Percentiles rank a stretch among this genome's conserved stretches.
Conservation (phyloP, 2,329 filamentous ascomycete genomes). For the Colletotrichum scovillei region DNA sequence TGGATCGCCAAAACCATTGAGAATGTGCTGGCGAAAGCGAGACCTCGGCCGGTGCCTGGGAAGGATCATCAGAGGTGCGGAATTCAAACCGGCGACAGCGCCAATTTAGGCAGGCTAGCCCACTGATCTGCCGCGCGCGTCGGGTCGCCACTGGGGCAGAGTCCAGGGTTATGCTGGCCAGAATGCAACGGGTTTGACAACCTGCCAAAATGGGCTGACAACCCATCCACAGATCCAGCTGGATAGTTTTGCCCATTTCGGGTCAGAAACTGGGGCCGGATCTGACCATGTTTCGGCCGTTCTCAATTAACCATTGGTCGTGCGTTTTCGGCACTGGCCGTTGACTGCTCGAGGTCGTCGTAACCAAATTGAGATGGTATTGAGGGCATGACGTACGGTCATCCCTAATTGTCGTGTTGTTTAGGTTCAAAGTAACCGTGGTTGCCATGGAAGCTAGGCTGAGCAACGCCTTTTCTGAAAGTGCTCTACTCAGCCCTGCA, state of each 20-base stretch:
- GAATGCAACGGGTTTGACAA: constrained; percentile 4
- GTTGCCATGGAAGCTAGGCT: background rate
- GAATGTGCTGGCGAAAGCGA: background rate
- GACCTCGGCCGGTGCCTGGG: constrained; percentile 3
- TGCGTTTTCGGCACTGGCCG: background rate
- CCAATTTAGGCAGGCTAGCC: constrained; percentile 19
- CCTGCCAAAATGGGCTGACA: constrained; percentile 30
- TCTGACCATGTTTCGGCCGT: background rate
- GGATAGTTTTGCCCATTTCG: background rate
- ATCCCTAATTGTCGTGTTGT: background rate
- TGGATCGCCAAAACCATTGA: background rate
- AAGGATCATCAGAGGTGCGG: constrained; percentile 23
- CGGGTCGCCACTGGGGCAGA: constrained; percentile 13
- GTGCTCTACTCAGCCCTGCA: background rate
- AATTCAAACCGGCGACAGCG: constrained; percentile 18
- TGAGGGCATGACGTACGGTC: background rate
- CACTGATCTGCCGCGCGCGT: constrained; percentile 29
- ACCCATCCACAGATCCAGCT: constrained; percentile 3
- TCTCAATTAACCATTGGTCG: background rate
- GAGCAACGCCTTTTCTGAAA: background rate
- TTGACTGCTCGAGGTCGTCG: background rate
- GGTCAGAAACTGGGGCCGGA: background rate
- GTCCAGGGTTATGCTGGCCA: background rate
- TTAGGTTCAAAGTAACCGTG: background rate
- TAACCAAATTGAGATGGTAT: background rate